These are phyloP conservation scores for Talaromyces sp. DNA, from an alignment of 2,329 filamentous ascomycete species.

Conservation along the genomic window DNA sequence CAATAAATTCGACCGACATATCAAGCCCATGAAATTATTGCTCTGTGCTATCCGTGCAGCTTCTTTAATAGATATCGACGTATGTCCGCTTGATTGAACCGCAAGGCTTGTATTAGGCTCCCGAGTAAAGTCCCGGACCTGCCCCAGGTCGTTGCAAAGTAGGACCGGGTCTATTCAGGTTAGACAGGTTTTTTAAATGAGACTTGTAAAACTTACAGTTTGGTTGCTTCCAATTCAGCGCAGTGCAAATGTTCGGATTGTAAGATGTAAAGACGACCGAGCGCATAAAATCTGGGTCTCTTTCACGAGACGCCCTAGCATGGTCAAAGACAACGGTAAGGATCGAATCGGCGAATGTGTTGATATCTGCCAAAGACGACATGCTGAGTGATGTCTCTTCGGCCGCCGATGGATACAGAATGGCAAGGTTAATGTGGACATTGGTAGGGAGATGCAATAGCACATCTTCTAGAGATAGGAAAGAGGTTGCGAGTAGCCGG, in stretches of 20 bases:
- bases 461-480: constrained; percentile 73
- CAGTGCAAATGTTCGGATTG: constrained; percentile 83
- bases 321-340: constrained; percentile 87
- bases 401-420: constrained; percentile 73
- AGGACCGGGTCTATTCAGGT: constrained; percentile 68
- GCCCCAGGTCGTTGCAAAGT: constrained; percentile 84
- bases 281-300: constrained; percentile 66
- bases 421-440: constrained; percentile 86
- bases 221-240: constrained; percentile 98
- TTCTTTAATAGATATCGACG: constrained; percentile 86
- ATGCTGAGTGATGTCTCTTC: constrained; percentile 68
- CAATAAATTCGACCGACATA: constrained; percentile 81
- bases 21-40: constrained; percentile 97
- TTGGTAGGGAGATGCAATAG: constrained; percentile 68
- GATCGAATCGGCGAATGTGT: constrained; percentile 77
- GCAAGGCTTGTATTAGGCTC: constrained; percentile 36
- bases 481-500: constrained; percentile 66
- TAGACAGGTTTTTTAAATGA: not conserved
- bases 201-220: constrained; percentile 62
- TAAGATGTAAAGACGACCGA: constrained; percentile 94
- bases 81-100: constrained; percentile 60
- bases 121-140: constrained; percentile 35
- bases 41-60: constrained; percentile 86
- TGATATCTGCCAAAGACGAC: constrained; percentile 74
- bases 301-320: constrained; percentile 63